Conservation (phyloP, 2,329 filamentous ascomycete genomes). For the Sclerotinia borealis region DNA sequence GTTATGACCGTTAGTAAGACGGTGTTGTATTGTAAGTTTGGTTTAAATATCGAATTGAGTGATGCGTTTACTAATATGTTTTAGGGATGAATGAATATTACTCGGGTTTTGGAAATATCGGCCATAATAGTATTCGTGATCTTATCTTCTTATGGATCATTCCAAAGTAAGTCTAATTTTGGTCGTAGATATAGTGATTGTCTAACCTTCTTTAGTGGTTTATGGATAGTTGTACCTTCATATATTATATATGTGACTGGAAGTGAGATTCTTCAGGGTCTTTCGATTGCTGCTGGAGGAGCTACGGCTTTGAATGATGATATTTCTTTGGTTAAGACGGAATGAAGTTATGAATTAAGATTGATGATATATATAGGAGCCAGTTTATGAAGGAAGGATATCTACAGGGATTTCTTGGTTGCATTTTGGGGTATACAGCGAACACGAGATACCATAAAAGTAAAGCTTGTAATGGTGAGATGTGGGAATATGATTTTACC, state of each 20-base stretch:
- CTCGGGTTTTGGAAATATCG: conserved; percentile 53
- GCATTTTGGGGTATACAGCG: neutral
- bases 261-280: conserved; percentile 53
- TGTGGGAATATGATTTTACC: too few species aligned
- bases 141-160: conserved; percentile 57
- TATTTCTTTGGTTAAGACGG: conserved; percentile 19
- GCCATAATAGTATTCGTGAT: conserved; percentile 50
- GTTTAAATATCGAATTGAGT: neutral
- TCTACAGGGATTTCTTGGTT: neutral
- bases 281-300: conserved; percentile 40
- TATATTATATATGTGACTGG: conserved; percentile 58
- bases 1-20: conserved; percentile 65
- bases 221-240: conserved; percentile 57
- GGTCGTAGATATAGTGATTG: neutral
- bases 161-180: conserved; percentile 53
- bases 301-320: conserved; percentile 21
- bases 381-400: neutral
- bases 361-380: neutral
- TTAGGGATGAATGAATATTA: conserved; percentile 55
- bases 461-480: neutral
- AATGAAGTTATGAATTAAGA: neutral
- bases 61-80: conserved; percentile 7
- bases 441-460: neutral
- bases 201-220: conserved; percentile 39
- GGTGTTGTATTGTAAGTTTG: conserved; percentile 54